These are phyloP conservation scores for Aspergillus ruber DNA, from an alignment of 2,329 filamentous ascomycete species.

Conservation along the genomic window DNA sequence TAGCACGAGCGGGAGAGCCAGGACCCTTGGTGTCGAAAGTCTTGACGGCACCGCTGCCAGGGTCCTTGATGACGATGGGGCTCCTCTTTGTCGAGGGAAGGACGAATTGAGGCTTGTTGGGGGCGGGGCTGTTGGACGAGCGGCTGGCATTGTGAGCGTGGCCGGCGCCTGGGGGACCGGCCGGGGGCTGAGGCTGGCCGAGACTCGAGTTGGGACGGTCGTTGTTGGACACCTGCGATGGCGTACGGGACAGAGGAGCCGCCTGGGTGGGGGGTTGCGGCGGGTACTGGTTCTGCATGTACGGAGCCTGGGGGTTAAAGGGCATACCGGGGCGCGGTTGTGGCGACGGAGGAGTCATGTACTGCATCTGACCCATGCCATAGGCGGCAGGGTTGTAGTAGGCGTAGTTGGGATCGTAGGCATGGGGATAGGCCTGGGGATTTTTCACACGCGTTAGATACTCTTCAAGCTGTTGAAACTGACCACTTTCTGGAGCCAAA, in stretches of 20 bases:
- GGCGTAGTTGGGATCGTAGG: constrained; percentile 43
- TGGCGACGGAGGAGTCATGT: constrained; percentile 41
- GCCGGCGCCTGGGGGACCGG: constrained; percentile 45
- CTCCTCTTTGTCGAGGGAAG: constrained; percentile 61
- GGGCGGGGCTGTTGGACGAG: constrained; percentile 51
- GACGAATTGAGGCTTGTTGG: constrained; percentile 57
- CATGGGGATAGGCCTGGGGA: constrained; percentile 55
- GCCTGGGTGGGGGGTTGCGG: constrained; percentile 50
- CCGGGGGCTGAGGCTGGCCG: constrained; percentile 49
- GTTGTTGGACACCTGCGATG: constrained; percentile 67
- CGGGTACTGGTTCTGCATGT: constrained; percentile 49
- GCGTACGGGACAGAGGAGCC: constrained; percentile 70
- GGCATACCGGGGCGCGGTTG: constrained; percentile 45
- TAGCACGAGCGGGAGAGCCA: constrained; percentile 52
- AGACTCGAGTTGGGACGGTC: constrained; percentile 59
- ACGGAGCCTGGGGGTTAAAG: constrained; percentile 42
- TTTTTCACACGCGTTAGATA: constrained; percentile 60
- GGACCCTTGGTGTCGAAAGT: constrained; percentile 59
- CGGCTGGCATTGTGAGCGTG: constrained; percentile 48
- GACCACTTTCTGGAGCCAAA: constrained; percentile 62
- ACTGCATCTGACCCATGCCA: constrained; percentile 34
- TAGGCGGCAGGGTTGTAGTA: constrained; percentile 38
- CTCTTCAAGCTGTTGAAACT: constrained; percentile 69
- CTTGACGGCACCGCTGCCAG: constrained; percentile 70
- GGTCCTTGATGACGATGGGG: constrained; percentile 77